Evolutionary conservation across 768 basidiomycete genomes (phyloP).

Genomic region (Psilocybe azurescens): DNA sequence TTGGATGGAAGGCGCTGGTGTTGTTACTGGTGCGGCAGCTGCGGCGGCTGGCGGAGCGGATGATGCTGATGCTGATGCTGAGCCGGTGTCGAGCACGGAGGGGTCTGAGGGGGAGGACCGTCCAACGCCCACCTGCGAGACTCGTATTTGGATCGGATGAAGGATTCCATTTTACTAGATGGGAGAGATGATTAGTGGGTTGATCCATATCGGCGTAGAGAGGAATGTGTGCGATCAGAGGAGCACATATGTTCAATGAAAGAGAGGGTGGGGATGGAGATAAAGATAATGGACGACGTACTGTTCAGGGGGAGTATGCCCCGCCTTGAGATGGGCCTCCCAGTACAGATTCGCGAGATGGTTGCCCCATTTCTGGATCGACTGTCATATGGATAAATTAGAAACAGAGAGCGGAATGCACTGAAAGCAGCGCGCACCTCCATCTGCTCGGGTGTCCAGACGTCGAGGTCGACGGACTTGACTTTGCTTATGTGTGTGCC

Average conservation of each 20-base stretch:
- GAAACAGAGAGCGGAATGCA: background rate
- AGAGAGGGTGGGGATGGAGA: background rate
- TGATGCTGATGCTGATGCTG: slow-evolving; percentile 31
- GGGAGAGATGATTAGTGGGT: background rate
- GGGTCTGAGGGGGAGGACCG: slow-evolving; percentile 89
- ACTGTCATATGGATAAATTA: slow-evolving; percentile 39
- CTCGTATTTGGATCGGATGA: slow-evolving; percentile 97
- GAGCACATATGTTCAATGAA: background rate
- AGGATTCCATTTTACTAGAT: slow-evolving; percentile 96
- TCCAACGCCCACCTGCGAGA: slow-evolving; percentile 91
- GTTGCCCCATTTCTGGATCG: slow-evolving; percentile 96
- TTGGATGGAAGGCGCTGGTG: slow-evolving; percentile 25
- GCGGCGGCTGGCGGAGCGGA: slow-evolving; percentile 31
- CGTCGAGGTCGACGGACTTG: slow-evolving; percentile 96
- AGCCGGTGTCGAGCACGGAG: slow-evolving; percentile 64
- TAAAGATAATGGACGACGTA: slow-evolving; percentile 45
- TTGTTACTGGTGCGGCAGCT: slow-evolving; percentile 28
- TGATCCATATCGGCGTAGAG: no score
- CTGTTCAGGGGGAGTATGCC: slow-evolving; percentile 95
- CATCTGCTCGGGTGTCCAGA: slow-evolving; percentile 99
- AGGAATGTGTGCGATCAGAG: no score
- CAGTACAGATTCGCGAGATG: slow-evolving; percentile 92
- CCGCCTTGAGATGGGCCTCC: slow-evolving; percentile 93
- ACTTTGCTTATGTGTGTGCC: slow-evolving; percentile 98
- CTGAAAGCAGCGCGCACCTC: no score